A percentile compares a stretch with the other conserved stretches of the same genome.
These are phyloP conservation scores for Diphasiastrum complanatum DNA, from an alignment of 83 land plant genomes.

Conservation along the genomic window DNA sequence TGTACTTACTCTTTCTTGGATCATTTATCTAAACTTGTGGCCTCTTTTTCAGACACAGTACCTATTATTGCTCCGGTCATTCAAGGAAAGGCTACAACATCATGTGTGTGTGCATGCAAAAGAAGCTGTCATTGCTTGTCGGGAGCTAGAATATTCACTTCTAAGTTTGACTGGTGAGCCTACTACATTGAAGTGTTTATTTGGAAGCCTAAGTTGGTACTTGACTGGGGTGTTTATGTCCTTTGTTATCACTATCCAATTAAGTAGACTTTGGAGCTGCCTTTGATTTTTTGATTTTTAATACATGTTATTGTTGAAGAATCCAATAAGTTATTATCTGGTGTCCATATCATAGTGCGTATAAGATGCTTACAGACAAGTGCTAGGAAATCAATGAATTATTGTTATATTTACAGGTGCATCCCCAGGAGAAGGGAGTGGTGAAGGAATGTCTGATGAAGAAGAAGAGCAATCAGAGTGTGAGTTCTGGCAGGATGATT, in stretches of 20 bases:
- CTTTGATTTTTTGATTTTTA: too few species aligned
- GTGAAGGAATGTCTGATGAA: conserved; percentile 88
- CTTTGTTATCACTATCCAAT: conserved; percentile 3
- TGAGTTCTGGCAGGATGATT: conserved; percentile 46
- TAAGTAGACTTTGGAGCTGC: too few species aligned
- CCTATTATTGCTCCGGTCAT: conserved; percentile 48
- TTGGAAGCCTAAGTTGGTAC: background rate
- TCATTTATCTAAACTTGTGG: too few species aligned
- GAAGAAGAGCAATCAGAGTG: conserved; percentile 58
- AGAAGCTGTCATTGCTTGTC: conserved; percentile 83
- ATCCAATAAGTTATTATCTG: background rate
- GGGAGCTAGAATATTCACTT: conserved; percentile 69
- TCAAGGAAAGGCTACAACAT: conserved; percentile 74
- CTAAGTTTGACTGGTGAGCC: conserved; percentile 56
- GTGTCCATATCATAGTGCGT: too few species aligned
- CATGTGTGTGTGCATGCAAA: conserved; percentile 74
- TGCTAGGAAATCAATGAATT: background rate
- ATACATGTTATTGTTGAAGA: too few species aligned
- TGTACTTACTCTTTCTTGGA: too few species aligned
- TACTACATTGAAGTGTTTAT: background rate
- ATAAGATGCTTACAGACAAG: background rate
- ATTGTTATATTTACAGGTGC: conserved; percentile 36
- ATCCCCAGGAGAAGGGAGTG: conserved; percentile 63
- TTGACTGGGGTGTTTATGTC: too few species aligned
- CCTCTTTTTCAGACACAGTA: conserved; percentile 62